These are phyloP conservation scores for Yamadazyma mexicana DNA, from an alignment of 1,139 yeast species.

Conservation along the genomic window DNA sequence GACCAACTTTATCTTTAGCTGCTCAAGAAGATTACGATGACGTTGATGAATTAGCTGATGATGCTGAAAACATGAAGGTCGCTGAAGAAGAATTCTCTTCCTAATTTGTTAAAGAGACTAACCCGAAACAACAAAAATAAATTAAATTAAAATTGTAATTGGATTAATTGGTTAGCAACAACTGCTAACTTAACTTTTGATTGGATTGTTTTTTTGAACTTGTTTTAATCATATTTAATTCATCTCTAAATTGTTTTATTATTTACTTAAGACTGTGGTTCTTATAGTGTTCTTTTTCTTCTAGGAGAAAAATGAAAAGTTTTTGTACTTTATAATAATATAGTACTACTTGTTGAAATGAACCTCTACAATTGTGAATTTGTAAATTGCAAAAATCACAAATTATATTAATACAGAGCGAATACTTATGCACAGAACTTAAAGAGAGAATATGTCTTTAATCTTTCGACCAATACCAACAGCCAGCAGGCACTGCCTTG, in stretches of 20 bases:
- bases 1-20: slow-evolving; percentile 78
- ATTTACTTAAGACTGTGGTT: not conserved
- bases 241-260: slow-evolving; percentile 7
- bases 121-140: not conserved
- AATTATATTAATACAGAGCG: too few relatives aligned
- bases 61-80: slow-evolving; percentile 50
- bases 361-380: not conserved
- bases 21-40: slow-evolving; percentile 59
- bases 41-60: slow-evolving; percentile 47
- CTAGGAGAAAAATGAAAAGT: not conserved
- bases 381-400: not conserved
- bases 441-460: too few relatives aligned
- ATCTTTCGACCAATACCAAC: too few relatives aligned
- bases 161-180: not conserved
- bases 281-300: too few relatives aligned
- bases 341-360: not conserved
- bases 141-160: not conserved
- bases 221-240: slow-evolving; percentile 2
- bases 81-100: slow-evolving; percentile 45
- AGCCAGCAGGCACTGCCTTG: too few relatives aligned
- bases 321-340: slow-evolving; percentile 2
- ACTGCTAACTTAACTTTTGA: not conserved
- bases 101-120: slow-evolving; percentile 1
- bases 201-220: slow-evolving; percentile 4
- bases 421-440: too few relatives aligned